A percentile compares a stretch with the other conserved stretches of the same genome.
Conservation (phyloP, 2,329 filamentous ascomycete species). For the Fusarium oxysporum region DNA sequence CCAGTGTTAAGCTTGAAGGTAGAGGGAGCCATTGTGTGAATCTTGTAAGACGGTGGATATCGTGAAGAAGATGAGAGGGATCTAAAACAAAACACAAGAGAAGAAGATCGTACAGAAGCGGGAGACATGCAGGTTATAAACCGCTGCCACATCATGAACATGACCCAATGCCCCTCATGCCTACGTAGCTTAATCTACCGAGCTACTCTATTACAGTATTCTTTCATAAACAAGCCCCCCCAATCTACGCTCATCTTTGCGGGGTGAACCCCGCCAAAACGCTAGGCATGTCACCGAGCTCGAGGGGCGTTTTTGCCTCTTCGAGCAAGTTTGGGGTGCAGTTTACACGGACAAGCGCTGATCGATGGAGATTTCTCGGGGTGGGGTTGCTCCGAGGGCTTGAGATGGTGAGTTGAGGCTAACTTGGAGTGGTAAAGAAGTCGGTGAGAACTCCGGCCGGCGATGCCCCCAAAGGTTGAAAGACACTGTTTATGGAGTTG, state of each 20-base stretch:
- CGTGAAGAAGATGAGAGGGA: conserved; percentile 7
- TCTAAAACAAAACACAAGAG: conserved; percentile 19
- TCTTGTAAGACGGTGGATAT: conserved; percentile 5
- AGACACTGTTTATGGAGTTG: too few relatives aligned
- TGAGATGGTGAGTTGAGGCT: conserved; percentile 23
- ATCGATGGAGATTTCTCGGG: conserved; percentile 40
- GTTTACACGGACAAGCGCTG: conserved; percentile 13
- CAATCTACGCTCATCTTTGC: conserved; percentile 37
- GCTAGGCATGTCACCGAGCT: conserved; percentile 6
- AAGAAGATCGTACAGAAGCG: conserved; percentile 4
- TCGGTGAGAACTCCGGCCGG: conserved; percentile 43
- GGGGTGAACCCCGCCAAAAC: conserved; percentile 42
- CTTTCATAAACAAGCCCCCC: background rate
- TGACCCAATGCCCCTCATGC: background rate
- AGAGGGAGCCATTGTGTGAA: conserved; percentile 62
- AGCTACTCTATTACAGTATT: background rate
- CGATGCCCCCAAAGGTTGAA: conserved; percentile 30
- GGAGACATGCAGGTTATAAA: conserved; percentile 35
- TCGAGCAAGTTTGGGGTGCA: conserved; percentile 34
- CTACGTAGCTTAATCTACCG: conserved; percentile 8
- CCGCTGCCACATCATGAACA: conserved; percentile 37
- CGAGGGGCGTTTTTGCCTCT: conserved; percentile 11
- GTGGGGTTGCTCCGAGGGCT: conserved; percentile 44
- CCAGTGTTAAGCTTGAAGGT: conserved; percentile 75
- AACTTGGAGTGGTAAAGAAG: background rate